Base-by-base conservation (phyloP, 108 stramenopile species). In the Discostella stelligeroides region DNA sequence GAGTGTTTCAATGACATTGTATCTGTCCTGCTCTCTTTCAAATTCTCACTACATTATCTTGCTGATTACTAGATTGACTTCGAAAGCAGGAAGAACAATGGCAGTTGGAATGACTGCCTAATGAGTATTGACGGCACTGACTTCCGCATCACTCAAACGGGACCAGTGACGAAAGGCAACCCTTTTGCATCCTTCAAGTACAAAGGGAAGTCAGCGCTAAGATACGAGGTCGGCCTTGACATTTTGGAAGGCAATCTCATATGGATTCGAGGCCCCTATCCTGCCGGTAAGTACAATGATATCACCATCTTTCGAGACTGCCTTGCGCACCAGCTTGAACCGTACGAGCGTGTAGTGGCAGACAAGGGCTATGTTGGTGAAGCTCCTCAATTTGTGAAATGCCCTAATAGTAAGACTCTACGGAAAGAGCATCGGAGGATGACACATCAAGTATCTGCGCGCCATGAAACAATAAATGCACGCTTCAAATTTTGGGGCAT, bases 251-350 rank as follows among this genome's bases (percentile, higher is more conserved):
- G 75, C 9, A 25, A 72, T 41, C 67, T 76, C 21, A 60, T 63
- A 0, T 82, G 72, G 76, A 42, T 78, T 17, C 57, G 68, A 51
- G 81, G 72, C 10, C 66, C 72, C 15, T 82, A n/a, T n/a, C n/a
- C n/a, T n/a, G n/a, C n/a, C n/a, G n/a, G n/a, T n/a, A n/a, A n/a
- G n/a, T n/a, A n/a, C 9, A 13, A 37, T 21, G 81, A 82, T 23
- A 40, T 73, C n/a, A 56, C 20, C 0, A 78, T 78, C 17, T 77
- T 82, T 43, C 58, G 72, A 1, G 0, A 13, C 0, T n/a, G 46
- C 5, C 59, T 82, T 10, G 13, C 12, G 3, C 47, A 46, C n/a
- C 28, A 30, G 14, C 49, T 82, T 14, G 59, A 68, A 30, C 28
- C 50, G 12, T 43, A 20, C n/a, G 81, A 82, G 66, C 10, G 54